Evolutionary conservation across 2,329 filamentous ascomycete species (phyloP).

Genomic region (Aureobasidium subglaciale): DNA sequence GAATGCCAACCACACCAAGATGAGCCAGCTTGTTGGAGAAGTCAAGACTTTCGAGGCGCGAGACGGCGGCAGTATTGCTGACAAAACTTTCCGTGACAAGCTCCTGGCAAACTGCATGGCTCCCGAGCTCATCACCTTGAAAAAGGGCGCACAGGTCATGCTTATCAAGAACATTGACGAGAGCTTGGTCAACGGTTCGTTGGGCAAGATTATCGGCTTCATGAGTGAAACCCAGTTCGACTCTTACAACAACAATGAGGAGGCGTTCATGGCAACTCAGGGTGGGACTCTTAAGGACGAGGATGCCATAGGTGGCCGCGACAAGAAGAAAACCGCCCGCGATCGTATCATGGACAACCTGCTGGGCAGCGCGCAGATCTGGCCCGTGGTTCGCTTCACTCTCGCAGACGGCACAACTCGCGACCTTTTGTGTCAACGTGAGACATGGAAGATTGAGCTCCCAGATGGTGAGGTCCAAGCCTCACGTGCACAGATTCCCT

Average conservation of each 20-base stretch:
- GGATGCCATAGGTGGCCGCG: conserved; percentile 25
- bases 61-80: conserved; percentile 63
- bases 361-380: conserved; percentile 51
- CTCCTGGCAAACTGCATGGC: conserved; percentile 89
- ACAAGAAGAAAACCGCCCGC: conserved; percentile 21
- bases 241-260: conserved; percentile 51
- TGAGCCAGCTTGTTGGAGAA: conserved; percentile 64
- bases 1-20: conserved; percentile 67
- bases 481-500: conserved; percentile 64
- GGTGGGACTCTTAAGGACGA: conserved; percentile 40
- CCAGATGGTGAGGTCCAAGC: conserved; percentile 92
- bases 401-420: conserved; percentile 70
- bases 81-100: conserved; percentile 64
- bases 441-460: conserved; percentile 95
- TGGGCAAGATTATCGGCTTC: conserved; percentile 78
- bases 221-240: conserved; percentile 62
- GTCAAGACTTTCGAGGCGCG: conserved; percentile 61
- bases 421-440: conserved; percentile 72
- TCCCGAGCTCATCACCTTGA: conserved; percentile 69
- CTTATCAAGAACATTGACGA: conserved; percentile 99
- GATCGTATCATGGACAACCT: conserved; percentile 49
- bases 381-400: conserved; percentile 78
- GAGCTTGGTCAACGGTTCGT: conserved; percentile 83
- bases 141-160: conserved; percentile 95
- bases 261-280: conserved; percentile 43